Conservation (phyloP, 169 alveolate species). For the Neospora caninum region DNA sequence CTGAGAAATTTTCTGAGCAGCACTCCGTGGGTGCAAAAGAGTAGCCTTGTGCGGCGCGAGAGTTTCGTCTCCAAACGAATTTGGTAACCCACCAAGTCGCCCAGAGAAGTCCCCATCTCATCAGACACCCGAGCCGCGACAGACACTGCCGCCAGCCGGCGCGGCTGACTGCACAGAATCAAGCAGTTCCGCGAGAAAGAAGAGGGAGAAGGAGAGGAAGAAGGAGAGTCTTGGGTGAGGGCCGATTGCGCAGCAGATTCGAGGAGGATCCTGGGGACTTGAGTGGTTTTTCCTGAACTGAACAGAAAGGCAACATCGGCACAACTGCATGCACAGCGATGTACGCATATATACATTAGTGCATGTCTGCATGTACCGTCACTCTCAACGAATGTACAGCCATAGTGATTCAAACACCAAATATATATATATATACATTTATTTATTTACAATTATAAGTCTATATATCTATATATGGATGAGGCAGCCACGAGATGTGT, state of each 20-base stretch:
- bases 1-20: slow-evolving; percentile 74
- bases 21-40: slow-evolving; percentile 99
- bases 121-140: slow-evolving; percentile 98
- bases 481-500: too few species aligned
- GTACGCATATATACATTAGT: too few species aligned
- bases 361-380: too few species aligned
- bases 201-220: background rate
- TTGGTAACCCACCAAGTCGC: slow-evolving; percentile 97
- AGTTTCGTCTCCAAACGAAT: slow-evolving; percentile 96
- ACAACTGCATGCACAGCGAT: background rate
- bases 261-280: slow-evolving; percentile 90
- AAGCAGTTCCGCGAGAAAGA: slow-evolving; percentile 74
- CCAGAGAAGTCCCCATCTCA: slow-evolving; percentile 94
- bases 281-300: slow-evolving; percentile 94
- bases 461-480: background rate
- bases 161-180: slow-evolving; percentile 99
- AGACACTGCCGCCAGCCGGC: slow-evolving; percentile 99
- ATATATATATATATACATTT: too few species aligned
- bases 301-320: background rate
- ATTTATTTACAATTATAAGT: too few species aligned
- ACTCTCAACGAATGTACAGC: background rate
- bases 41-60: slow-evolving; percentile 91
- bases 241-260: slow-evolving; percentile 77
- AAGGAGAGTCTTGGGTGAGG: background rate
- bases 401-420: too few species aligned